A percentile compares a stretch with the other conserved stretches of the same genome.
phyloP scores from a whole-genome alignment of 2,329 filamentous ascomycete genomes.

The Rachicladosporium sp. region DNA sequence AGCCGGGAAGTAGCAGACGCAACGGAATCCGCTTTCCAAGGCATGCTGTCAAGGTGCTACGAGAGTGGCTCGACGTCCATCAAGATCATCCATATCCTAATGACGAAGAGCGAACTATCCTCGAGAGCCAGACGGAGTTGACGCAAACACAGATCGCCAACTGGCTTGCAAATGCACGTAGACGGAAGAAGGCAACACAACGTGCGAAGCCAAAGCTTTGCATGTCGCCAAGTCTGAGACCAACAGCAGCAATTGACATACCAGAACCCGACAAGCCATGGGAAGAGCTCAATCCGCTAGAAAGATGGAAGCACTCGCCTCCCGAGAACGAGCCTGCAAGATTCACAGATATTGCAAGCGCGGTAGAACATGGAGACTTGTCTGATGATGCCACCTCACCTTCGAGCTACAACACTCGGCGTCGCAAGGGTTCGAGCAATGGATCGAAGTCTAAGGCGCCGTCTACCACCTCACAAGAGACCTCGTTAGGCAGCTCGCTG shows the following conservation, averaged over 20 bases:
- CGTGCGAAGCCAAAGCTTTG: conserved; percentile 33
- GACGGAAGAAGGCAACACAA: conserved; percentile 63
- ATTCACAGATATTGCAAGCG: conserved; percentile 50
- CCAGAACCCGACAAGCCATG: conserved; percentile 37
- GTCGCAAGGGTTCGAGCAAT: conserved; percentile 38
- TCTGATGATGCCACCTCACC: conserved; percentile 16
- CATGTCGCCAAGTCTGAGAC: conserved; percentile 53
- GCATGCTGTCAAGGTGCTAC: conserved; percentile 66
- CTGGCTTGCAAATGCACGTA: conserved; percentile 82
- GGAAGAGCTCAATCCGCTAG: conserved; percentile 48
- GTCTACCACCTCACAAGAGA: conserved; percentile 43
- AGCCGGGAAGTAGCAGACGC: conserved; percentile 22
- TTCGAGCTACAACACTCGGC: conserved; percentile 25
- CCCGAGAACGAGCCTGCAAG: conserved; percentile 58
- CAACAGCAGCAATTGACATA: conserved; percentile 59
- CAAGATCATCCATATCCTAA: conserved; percentile 76
- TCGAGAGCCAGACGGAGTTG: conserved; percentile 68
- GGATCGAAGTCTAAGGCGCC: conserved; percentile 39
- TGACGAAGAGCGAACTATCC: conserved; percentile 70
- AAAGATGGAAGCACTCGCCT: conserved; percentile 57
- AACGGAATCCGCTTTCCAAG: conserved; percentile 66
- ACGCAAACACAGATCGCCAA: conserved; percentile 77
- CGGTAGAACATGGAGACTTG: conserved; percentile 32
- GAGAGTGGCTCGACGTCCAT: conserved; percentile 74
- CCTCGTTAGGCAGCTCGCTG: conserved; percentile 21